These are phyloP conservation scores for Panicum virgatum DNA, from an alignment of 202 grass and related monocot species.

Conservation along the genomic window DNA sequence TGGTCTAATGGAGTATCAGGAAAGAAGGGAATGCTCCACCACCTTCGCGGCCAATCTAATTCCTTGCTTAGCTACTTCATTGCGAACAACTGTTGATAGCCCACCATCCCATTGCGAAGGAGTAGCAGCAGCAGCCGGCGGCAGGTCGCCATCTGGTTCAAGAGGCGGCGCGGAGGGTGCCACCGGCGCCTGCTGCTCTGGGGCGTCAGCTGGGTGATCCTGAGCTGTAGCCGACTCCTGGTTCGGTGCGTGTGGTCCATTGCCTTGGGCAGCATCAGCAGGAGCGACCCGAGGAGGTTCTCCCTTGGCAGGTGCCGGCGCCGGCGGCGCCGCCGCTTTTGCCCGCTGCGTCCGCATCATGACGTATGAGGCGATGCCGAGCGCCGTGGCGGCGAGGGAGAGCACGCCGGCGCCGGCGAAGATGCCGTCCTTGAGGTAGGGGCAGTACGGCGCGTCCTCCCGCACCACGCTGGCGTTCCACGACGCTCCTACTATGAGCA, in stretches of 20 bases:
- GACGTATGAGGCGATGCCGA: constrained; percentile 43
- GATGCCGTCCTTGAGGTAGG: constrained; percentile 33
- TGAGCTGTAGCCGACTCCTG: neutral
- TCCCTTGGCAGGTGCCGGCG: neutral
- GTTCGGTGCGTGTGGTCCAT: neutral
- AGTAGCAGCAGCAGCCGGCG: neutral
- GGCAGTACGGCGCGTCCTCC: neutral
- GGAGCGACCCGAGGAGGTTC: neutral
- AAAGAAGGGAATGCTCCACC: neutral
- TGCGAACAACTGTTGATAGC: neutral
- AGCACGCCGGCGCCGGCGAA: constrained; percentile 44
- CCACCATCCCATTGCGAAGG: neutral
- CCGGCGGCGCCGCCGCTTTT: neutral
- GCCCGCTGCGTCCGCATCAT: neutral
- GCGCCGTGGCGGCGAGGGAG: constrained; percentile 35
- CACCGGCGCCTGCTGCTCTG: no score
- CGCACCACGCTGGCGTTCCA: constrained; percentile 18
- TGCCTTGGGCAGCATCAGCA: neutral
- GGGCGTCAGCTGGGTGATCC: no score
- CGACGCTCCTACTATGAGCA: constrained; percentile 28
- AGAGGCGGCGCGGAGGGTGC: no score
- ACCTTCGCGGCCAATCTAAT: neutral
- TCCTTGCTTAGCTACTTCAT: neutral
- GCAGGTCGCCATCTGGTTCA: no score
- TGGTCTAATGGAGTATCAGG: no score